Conservation (phyloP, 805 yeast genomes). For the Metschnikowia shivogae region DNA sequence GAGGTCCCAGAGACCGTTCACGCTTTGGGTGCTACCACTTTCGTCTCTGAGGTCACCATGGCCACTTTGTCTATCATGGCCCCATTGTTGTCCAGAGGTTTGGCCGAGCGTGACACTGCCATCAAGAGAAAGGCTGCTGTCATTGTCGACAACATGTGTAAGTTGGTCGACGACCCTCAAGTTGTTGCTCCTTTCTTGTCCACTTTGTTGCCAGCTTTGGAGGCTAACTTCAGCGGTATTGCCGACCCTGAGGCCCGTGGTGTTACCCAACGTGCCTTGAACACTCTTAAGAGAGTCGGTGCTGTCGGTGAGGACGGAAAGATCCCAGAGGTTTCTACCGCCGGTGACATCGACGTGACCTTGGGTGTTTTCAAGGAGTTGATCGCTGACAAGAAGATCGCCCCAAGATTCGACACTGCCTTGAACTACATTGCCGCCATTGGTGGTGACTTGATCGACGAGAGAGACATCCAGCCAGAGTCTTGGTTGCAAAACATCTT, state of each 20-base stretch:
- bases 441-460: constrained; percentile 99
- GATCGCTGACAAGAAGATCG: constrained; percentile 61
- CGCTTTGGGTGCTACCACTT: constrained; percentile 98
- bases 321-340: constrained; percentile 96
- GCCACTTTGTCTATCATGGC: constrained; percentile 99
- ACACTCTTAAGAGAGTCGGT: constrained; percentile 98
- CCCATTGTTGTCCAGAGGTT: constrained; percentile 98
- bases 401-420: constrained; percentile 74
- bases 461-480: constrained; percentile 85
- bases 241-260: constrained; percentile 99
- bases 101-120: constrained; percentile 98
- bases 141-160: constrained; percentile 99
- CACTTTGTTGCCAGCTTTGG: constrained; percentile 93
- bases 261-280: constrained; percentile 94
- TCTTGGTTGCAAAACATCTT: constrained; percentile 86
- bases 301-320: constrained; percentile 84
- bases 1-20: constrained; percentile 99
- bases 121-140: constrained; percentile 99
- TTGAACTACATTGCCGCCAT: constrained; percentile 85
- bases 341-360: constrained; percentile 94
- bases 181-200: constrained; percentile 99
- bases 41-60: constrained; percentile 98
- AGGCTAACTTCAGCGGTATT: constrained; percentile 89
- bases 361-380: constrained; percentile 73
- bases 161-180: constrained; percentile 99